Evolutionary conservation across 345 rosid species (phyloP), one percentile per base, ranked within the genome.

Genomic region (Citrus mangshanensis): DNA sequence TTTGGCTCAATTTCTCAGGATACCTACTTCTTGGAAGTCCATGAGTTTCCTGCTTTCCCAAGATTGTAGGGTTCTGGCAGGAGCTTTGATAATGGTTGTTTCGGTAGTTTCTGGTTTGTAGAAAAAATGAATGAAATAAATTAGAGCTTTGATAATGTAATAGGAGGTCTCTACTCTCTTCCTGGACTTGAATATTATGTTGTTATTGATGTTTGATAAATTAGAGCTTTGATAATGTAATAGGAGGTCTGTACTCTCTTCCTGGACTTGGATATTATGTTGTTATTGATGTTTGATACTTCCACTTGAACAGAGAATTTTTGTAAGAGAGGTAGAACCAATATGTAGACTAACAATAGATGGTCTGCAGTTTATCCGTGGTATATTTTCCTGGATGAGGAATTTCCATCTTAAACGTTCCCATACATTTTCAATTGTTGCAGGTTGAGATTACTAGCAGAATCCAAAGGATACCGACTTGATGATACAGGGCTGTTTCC

Each of bases 401-500:
- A 65, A 51, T 28, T 66, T 65, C 12, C 24, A 3, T 65, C 8
- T 34, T 8, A 37, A 42, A 49, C 35, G 10, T 25, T 61, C 6
- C 38, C 58, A 27, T 7, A n/a, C 51, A 12, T 34, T 71, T 67
- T 27, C 9, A 30, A 32, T 74, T 34, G 28, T 28, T 85, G 83
- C 87, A 96, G 99, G 91, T 81, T 96, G 85, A 94, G 99, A 85
- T 79, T 94, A 86, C 83, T 96, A 54, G 97, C 98, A 27, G 95
- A 94, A 60, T 90, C 98, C 28, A 96, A 93, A 86, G 97, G 99
- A 69, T 94, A 68, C 84, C 83, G 87, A 66, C 97, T 94, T 34
- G 98, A 96, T 72, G 99, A 96, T 77, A 94, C 97, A 34, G 99
- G 98, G 55, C 80, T 96, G 19, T 96, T 90, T 84, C 97, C 92